Evolutionary conservation across 164 flowering plant genomes (phyloP), one percentile per base, ranked within the genome.

Genomic region (Vitis amurensis): DNA sequence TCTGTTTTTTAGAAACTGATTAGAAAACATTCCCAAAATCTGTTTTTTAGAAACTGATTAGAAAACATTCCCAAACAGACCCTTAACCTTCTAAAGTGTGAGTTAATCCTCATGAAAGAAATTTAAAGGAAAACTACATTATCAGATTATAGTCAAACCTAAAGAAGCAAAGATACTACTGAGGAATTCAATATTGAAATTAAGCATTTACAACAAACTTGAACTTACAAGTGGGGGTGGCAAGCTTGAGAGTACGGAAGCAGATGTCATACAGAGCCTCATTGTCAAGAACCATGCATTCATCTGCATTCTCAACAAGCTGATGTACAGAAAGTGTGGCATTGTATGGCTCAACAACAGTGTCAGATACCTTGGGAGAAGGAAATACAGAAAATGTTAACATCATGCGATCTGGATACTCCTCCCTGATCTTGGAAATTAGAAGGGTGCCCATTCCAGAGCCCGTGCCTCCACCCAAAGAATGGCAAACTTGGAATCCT

Each of bases 371-470:
- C 70, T 74, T 74, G n/a, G 77, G 77, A 10, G 77, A 74, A 50
- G 77, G 77, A 29, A 74, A 74, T 27, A 74, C 77, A 4, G 77
- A 74, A 52, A 74, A 74, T 11, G 77, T 74, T 55, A 74, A 37
- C 77, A 74, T 74, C 77, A 74, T 74, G 7, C 77, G 73, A 59
- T 74, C 77, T 50, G 77, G 77, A 63, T 74, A 74, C 66, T 74
- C 77, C 66, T 74, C 77, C 61, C 77, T 69, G 31, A 74, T 74
- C 57, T 74, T 74, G 51, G 77, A 74, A 59, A 74, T 74, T 19
- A 74, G 73, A 65, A 74, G 77, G 13, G 77, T 74, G 51, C 77
- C 77, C 77, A 74, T 74, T 51, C 77, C 77, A 64, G 77, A 74
- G 9, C 77, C 77, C 50, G 77, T 74, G 9, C 73, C 77, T 44